Percentiles rank a stretch among this genome's conserved stretches.
Evolutionary conservation across 306 rosid species (phyloP).

Genomic region (Rosa chinensis): DNA sequence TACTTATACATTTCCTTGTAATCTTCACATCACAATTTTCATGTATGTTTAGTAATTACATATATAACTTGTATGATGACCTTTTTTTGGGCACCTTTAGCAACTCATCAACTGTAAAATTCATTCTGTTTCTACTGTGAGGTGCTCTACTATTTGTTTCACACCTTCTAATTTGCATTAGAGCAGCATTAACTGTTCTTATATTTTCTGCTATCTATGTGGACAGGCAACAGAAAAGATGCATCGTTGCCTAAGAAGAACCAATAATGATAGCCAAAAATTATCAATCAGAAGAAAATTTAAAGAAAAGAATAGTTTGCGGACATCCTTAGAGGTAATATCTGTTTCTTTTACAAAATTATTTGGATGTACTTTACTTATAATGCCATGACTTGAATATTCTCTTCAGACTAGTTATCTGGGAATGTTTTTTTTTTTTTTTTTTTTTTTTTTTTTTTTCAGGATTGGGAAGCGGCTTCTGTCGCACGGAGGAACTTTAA

Average conservation of each 20-base stretch:
- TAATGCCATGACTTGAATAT: background rate
- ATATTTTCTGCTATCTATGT: constrained; percentile 9
- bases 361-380: constrained; percentile 18
- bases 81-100: background rate
- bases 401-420: background rate
- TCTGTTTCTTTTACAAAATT: constrained; percentile 16
- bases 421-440: constrained; percentile 3
- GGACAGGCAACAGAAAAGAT: constrained; percentile 59
- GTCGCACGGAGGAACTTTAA: constrained; percentile 40
- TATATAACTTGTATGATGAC: background rate
- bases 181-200: background rate
- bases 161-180: background rate
- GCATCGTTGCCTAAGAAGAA: constrained; percentile 52
- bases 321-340: constrained; percentile 40
- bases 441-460: constrained; percentile 25
- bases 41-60: background rate
- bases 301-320: constrained; percentile 28
- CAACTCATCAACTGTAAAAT: background rate
- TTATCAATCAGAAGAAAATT: constrained; percentile 15
- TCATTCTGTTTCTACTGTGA: background rate
- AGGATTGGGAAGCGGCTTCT: constrained; percentile 60
- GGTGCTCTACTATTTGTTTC: background rate
- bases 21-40: background rate
- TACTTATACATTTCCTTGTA: background rate
- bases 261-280: constrained; percentile 41